Percentiles rank a stretch among this genome's conserved stretches.
Conservation (phyloP, 129 eudicot species). For the Mikania micrantha region DNA sequence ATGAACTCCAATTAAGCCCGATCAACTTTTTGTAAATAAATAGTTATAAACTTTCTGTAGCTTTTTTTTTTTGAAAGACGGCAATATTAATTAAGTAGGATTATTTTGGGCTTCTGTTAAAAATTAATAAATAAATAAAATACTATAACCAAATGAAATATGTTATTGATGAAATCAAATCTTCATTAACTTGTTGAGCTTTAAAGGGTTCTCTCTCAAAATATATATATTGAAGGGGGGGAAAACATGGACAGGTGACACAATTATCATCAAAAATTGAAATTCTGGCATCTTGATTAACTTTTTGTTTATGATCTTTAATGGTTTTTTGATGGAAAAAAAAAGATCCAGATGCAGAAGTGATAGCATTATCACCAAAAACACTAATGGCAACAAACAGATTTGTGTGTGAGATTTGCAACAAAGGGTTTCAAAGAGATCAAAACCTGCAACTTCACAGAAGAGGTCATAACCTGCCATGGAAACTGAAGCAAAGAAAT, state of each 20-base stretch:
- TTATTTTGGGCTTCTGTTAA: no score
- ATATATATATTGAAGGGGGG: no score
- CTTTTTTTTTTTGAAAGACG: no score
- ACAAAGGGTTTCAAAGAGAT: slow-evolving; percentile 92
- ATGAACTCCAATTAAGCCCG: no score
- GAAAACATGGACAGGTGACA: neutral
- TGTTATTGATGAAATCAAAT: neutral
- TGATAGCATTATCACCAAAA: slow-evolving; percentile 80
- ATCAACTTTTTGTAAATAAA: no score
- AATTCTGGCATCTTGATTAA: neutral
- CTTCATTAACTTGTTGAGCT: neutral
- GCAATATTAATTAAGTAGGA: no score
- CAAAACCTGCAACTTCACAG: slow-evolving; percentile 88
- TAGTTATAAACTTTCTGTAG: no score
- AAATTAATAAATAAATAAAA: no score
- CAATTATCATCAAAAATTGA: neutral
- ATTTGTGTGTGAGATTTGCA: slow-evolving; percentile 93
- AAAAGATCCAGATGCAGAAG: slow-evolving; percentile 88
- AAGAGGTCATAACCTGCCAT: slow-evolving; percentile 88
- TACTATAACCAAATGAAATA: neutral
- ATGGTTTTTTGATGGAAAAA: neutral
- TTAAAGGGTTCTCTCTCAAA: neutral
- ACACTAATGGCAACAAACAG: slow-evolving; percentile 78
- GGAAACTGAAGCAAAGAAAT: slow-evolving; percentile 85
- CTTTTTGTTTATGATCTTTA: neutral